Percentiles rank a stretch among this genome's conserved stretches.
phyloP scores from a whole-genome alignment of 768 basidiomycete species.

The Strobilomyces dryophilus region DNA sequence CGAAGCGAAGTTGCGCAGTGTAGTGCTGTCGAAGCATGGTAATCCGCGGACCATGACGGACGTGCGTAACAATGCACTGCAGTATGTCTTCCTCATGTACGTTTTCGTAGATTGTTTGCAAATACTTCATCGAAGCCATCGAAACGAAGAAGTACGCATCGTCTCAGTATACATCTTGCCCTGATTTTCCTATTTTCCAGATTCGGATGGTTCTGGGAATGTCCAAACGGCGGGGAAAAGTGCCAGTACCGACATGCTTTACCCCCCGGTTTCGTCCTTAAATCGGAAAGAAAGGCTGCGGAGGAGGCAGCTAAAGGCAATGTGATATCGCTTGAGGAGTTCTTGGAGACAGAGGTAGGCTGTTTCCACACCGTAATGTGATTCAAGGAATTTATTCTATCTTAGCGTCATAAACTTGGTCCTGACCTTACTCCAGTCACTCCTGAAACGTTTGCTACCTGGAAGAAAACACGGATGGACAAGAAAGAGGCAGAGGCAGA shows the following conservation, averaged over 20 bases:
- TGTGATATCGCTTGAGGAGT: conserved; percentile 90
- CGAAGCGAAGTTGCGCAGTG: conserved; percentile 86
- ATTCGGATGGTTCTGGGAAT: conserved; percentile 97
- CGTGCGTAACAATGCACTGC: conserved; percentile 39
- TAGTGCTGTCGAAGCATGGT: conserved; percentile 82
- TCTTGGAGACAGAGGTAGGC: conserved; percentile 91
- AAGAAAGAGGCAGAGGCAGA: conserved; percentile 93
- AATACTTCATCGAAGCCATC: conserved; percentile 94
- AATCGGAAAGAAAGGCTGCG: conserved; percentile 86
- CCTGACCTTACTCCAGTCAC: conserved; percentile 90
- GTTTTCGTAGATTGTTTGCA: conserved; percentile 84
- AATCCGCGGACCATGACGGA: conserved; percentile 93
- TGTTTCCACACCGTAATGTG: background rate
- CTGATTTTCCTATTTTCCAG: conserved; percentile 27
- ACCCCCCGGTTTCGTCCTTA: conserved; percentile 94
- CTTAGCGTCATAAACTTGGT: conserved; percentile 90
- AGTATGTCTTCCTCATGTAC: conserved; percentile 6
- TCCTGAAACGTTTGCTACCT: conserved; percentile 81
- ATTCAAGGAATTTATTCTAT: conserved; percentile 1
- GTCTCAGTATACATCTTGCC: background rate
- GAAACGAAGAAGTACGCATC: conserved; percentile 70
- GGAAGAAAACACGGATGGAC: conserved; percentile 94
- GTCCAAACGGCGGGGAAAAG: conserved; percentile 73
- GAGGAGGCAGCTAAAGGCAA: conserved; percentile 90
- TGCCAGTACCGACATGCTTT: conserved; percentile 96